Evolutionary conservation across 148 eudicot species (phyloP).

Genomic region (Rhododendron ovatum): DNA sequence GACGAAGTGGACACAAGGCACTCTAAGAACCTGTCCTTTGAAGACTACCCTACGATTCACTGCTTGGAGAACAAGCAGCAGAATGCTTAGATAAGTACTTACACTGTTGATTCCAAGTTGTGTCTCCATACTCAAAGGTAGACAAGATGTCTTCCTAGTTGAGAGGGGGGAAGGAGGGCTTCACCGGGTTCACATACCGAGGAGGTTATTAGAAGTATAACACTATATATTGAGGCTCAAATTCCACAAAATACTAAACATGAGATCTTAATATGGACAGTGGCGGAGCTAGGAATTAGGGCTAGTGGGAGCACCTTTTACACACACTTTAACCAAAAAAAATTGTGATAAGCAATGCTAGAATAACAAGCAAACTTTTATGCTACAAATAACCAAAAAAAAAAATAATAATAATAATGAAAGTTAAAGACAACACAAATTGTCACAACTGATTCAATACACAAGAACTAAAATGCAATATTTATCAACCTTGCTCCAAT

Average conservation of each 20-base stretch:
- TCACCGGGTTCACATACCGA: no score
- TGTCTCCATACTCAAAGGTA: background rate
- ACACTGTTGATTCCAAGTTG: background rate
- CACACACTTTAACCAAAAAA: background rate
- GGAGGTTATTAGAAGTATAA: no score
- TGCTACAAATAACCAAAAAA: background rate
- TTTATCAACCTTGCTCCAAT: background rate
- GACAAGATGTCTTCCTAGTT: background rate
- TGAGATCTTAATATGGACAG: background rate
- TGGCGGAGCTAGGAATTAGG: background rate
- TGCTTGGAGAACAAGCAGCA: constrained; percentile 2
- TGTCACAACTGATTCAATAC: background rate
- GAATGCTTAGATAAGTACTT: background rate
- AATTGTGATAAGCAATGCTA: background rate
- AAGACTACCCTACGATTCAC: background rate
- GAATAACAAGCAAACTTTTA: no score
- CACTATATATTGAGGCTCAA: background rate
- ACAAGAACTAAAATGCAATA: no score
- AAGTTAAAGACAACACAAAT: background rate
- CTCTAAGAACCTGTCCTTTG: background rate
- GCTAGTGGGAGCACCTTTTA: no score
- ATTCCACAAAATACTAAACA: background rate
- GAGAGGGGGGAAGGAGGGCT: no score
- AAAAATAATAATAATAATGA: no score
- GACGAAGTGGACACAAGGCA: background rate